A percentile compares a stretch with the other conserved stretches of the same genome.
Conservation (phyloP, 805 yeast genomes). For the Ogataea thermomethanolica region DNA sequence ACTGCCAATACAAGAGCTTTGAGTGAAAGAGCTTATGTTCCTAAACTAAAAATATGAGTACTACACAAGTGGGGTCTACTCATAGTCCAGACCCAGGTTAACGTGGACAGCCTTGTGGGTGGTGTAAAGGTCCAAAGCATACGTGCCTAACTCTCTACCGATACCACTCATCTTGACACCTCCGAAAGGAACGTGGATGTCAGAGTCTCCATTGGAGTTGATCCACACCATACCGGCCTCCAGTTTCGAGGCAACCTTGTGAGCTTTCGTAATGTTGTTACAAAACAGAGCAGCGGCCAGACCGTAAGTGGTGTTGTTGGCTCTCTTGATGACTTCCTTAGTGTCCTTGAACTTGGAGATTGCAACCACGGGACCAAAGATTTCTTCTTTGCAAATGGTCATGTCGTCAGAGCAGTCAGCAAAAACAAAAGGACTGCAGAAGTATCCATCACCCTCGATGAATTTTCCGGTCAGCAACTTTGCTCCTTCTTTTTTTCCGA, state of each 20-base stretch:
- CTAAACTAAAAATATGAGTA: neutral
- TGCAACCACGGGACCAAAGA: conserved; percentile 78
- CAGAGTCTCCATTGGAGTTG: conserved; percentile 55
- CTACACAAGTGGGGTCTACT: neutral
- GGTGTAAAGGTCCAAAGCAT: conserved; percentile 60
- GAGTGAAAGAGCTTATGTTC: neutral
- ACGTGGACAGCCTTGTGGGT: conserved; percentile 69
- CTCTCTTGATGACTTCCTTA: conserved; percentile 62
- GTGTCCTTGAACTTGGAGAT: conserved; percentile 60
- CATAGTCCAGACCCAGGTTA: conserved; percentile 39
- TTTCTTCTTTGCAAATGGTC: conserved; percentile 67
- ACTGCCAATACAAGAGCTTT: neutral
- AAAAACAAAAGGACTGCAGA: conserved; percentile 68
- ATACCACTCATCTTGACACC: conserved; percentile 66
- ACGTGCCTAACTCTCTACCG: conserved; percentile 66
- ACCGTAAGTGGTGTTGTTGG: conserved; percentile 69
- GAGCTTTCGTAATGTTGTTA: conserved; percentile 55
- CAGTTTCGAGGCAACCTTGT: conserved; percentile 56
- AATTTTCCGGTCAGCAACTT: conserved; percentile 63
- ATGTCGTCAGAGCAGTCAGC: conserved; percentile 63
- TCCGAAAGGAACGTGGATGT: conserved; percentile 60
- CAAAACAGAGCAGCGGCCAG: conserved; percentile 79
- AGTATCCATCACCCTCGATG: conserved; percentile 60
- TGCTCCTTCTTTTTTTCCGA: conserved; percentile 71
- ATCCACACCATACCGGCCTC: conserved; percentile 68